These are phyloP conservation scores for Suhomyces bolitotheri DNA, from an alignment of 1,139 yeast genomes.

Conservation along the genomic window DNA sequence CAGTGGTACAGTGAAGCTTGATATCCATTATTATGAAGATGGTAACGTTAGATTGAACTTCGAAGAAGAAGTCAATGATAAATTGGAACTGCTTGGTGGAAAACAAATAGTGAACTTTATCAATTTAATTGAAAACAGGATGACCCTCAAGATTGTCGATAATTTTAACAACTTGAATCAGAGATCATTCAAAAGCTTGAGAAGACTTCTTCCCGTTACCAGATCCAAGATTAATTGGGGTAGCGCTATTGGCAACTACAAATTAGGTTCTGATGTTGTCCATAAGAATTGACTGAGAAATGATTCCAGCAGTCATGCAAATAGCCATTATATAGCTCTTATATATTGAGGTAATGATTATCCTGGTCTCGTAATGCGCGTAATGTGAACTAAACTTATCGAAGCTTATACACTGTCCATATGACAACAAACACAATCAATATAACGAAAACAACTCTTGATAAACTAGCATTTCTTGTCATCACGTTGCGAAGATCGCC, in stretches of 20 bases:
- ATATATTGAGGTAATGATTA: no score
- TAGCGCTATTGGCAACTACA: conserved; percentile 84
- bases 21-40: conserved; percentile 92
- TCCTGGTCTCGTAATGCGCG: no score
- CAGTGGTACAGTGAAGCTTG: conserved; percentile 60
- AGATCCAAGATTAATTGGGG: conserved; percentile 95
- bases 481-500: conserved; percentile 57
- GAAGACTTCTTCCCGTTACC: conserved; percentile 91
- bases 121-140: conserved; percentile 56
- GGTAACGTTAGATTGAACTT: conserved; percentile 86
- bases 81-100: conserved; percentile 18
- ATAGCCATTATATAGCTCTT: no score
- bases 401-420: conserved; percentile 59
- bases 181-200: conserved; percentile 72
- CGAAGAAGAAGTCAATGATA: conserved; percentile 37
- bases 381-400: no score
- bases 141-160: conserved; percentile 60
- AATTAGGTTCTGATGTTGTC: conserved; percentile 84
- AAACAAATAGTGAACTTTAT: conserved; percentile 52
- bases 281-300: conserved; percentile 16
- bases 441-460: conserved; percentile 47
- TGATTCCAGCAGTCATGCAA: no score
- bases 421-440: conserved; percentile 61
- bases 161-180: conserved; percentile 77
- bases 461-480: conserved; percentile 46